Conservation (phyloP, 345 rosid species). For the Eucalyptus pumila region DNA sequence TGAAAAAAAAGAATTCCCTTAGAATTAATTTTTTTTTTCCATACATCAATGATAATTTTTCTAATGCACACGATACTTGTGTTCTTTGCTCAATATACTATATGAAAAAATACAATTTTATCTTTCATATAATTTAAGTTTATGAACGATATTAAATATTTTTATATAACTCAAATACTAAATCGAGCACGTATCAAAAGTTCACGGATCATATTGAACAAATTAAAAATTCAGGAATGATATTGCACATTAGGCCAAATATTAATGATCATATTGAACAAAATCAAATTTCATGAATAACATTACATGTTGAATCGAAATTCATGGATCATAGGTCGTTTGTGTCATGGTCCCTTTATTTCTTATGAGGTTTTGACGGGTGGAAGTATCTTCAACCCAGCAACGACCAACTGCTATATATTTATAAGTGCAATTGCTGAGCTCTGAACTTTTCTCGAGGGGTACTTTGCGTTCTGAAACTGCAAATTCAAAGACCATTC, state of each 20-base stretch:
- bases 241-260: rapidly evolving
- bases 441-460: not conserved
- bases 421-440: rapidly evolving
- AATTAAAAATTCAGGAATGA: rapidly evolving
- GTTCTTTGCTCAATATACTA: not conserved
- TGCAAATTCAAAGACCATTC: not conserved
- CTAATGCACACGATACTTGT: not conserved
- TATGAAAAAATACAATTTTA: too few relatives aligned
- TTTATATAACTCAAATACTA: not conserved
- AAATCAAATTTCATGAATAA: too few relatives aligned
- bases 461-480: not conserved
- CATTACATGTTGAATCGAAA: rapidly evolving
- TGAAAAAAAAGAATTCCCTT: not conserved
- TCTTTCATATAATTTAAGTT: not conserved
- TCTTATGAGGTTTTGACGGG: not conserved
- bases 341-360: not conserved
- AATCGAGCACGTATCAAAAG: rapidly evolving
- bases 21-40: not conserved
- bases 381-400: not conserved
- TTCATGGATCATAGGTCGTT: rapidly evolving
- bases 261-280: not conserved
- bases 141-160: rapidly evolving
- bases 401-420: not conserved
- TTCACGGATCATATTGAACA: rapidly evolving
- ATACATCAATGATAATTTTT: not conserved